Base-by-base conservation (phyloP, 2,329 filamentous ascomycete species). In the Stagonosporopsis rhizophila region DNA sequence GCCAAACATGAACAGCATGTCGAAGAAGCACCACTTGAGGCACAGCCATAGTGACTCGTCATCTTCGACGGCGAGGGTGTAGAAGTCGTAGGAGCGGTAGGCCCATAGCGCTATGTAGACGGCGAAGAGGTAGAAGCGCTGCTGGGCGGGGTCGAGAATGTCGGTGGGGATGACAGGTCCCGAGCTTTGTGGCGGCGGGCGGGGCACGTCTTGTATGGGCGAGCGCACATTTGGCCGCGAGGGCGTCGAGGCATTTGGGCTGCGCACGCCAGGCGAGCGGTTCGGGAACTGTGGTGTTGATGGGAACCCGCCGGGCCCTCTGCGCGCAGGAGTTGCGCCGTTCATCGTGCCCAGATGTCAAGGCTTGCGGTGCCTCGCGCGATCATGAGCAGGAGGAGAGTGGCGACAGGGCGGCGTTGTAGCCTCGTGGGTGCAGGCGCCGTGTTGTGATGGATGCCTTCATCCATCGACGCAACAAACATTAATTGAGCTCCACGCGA, bases 11-110 rank as follows among this genome's bases (percentile, higher is more conserved):
- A 93, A 97, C 22, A 89, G 77, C 58, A 90, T 89, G 78, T 99
- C 95, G 61, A 99, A 85, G 55, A 87, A 82, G 60, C 91, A 85
- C 95, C 95, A 99, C 84, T 98, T 99, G 70, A 96, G 80, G 72
- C 97, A 97, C 44, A 94, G 83, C 84, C 87, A 90, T 59, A 95
- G 88, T n/a, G 93, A 96, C 69, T 92, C 89, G 56, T 90, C 86
- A 62, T 96, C 91, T 62, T 94, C 90, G 54, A 93, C 88, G 35
- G 92, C 83, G 60, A 94, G 79, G 54, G 85, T 86, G 62, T 87
- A 86, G 81, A 91, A 96, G 79, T 99, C 92, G 76, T 92, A 96
- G 30, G 95, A 78, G 69, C 92, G 89, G 89, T 91, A 98, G 58
- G 87, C 87, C 77, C 90, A 84, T 22, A 99, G 79, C 28, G 84